Conservation (phyloP, 78 protist genomes). For the Emiliania huxleyi region DNA sequence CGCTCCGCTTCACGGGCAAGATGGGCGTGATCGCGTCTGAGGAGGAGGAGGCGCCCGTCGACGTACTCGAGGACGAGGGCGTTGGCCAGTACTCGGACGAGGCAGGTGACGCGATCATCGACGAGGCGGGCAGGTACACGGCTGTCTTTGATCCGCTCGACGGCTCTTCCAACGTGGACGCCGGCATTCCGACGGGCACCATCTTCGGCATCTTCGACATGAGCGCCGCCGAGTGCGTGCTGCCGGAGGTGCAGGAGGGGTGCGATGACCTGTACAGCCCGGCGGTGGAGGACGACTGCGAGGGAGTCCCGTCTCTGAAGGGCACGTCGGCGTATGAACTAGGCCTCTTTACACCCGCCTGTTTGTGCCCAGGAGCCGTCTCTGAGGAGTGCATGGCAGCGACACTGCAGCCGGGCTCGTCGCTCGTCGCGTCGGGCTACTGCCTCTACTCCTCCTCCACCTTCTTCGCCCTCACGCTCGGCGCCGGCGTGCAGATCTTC, state of each 20-base stretch:
- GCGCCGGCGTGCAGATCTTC: conserved; percentile 42
- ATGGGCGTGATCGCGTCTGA: conserved; percentile 46
- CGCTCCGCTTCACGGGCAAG: conserved; percentile 44
- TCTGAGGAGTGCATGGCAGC: conserved; percentile 6
- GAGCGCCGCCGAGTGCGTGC: not conserved
- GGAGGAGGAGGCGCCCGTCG: conserved; percentile 50
- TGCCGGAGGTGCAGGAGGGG: conserved; percentile 23
- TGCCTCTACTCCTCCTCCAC: conserved; percentile 75
- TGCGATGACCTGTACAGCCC: no score
- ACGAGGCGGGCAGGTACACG: not conserved
- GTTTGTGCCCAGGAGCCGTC: no score
- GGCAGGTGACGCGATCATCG: not conserved
- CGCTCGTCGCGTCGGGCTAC: conserved; percentile 58
- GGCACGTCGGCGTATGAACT: no score
- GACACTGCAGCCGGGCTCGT: conserved; percentile 15
- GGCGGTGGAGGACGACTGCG: no score
- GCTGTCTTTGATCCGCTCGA: conserved; percentile 63
- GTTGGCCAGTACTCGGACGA: not conserved
- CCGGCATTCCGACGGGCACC: conserved; percentile 70
- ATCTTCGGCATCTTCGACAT: conserved; percentile 77
- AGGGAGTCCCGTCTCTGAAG: no score
- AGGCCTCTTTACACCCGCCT: no score
- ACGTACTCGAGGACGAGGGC: not conserved
- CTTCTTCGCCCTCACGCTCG: conserved; percentile 58
- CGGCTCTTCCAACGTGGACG: conserved; percentile 63